Evolutionary conservation across 805 yeast genomes (phyloP).

Genomic region (Sugiyamaella qingdaonensis): DNA sequence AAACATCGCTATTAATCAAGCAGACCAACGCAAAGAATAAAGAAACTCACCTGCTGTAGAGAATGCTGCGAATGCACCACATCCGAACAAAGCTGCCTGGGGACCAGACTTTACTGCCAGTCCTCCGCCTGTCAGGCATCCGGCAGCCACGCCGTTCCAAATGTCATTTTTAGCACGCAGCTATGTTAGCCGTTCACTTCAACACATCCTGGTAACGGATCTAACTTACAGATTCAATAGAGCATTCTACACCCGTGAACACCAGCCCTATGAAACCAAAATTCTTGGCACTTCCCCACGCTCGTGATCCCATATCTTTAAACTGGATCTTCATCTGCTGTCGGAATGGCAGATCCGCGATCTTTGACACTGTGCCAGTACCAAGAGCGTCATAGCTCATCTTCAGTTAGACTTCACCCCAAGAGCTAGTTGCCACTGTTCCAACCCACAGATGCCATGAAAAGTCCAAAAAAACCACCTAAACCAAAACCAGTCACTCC

Average conservation of each 20-base stretch:
- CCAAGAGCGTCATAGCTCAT: constrained; percentile 79
- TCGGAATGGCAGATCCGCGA: constrained; percentile 80
- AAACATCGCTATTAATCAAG: not conserved
- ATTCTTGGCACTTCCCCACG: constrained; percentile 86
- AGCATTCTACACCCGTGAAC: constrained; percentile 89
- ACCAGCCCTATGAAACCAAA: constrained; percentile 92
- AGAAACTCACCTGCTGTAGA: constrained; percentile 38
- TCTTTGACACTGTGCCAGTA: constrained; percentile 46
- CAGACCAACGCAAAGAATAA: not conserved
- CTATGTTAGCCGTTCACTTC: not conserved
- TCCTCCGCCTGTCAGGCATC: constrained; percentile 96
- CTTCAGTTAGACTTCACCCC: constrained; percentile 16
- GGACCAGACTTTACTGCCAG: constrained; percentile 92
- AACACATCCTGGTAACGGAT: not conserved
- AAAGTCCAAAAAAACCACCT: constrained; percentile 93
- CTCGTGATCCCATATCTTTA: constrained; percentile 84
- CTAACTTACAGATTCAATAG: constrained; percentile 55
- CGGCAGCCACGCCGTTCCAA: constrained; percentile 87
- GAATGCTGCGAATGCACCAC: constrained; percentile 97
- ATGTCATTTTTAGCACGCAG: constrained; percentile 86
- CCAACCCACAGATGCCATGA: constrained; percentile 55
- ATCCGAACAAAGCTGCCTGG: constrained; percentile 82
- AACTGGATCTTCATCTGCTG: constrained; percentile 92
- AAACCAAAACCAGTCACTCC: constrained; percentile 92
- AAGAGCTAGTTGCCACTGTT: not conserved